Evolutionary conservation across 495 filamentous ascomycete genomes (phyloP), one percentile per base, ranked within the genome.

Genomic region (Daldinia vernicosa): DNA sequence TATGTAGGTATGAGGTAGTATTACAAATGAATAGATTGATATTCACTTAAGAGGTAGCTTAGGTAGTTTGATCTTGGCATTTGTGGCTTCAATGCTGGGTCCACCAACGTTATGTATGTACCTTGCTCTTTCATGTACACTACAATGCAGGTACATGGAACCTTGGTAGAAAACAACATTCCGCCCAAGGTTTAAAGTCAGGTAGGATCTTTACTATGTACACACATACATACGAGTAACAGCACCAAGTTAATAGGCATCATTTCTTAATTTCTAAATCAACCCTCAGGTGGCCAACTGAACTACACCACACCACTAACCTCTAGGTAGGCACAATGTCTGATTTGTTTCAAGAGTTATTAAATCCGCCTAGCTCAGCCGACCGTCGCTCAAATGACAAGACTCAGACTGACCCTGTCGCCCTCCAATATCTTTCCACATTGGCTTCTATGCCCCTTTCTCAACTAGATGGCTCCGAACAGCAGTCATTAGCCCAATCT

Each of bases 371-470:
- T 5, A 53, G 52, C 15, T 63, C 57, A 47, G 55, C 63, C 3
- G 67, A 64, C 50, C 40, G 26, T 51, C 68, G 55, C 60, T 24
- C 47, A 57, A 59, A 89, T 89, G 88, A 83, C 85, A 67, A 89
- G 89, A 68, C 90, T 57, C 8, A 50, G 27, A 35, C 86, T 33
- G 84, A 96, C 55, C 88, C 91, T 56, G 91, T 92, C 68, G 87
- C 94, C 8, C 85, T 97, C 15, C 82, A 86, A 60, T 98, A 98
- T 78, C 89, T 98, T 67, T 88, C 88, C 71, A 88, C 89, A 35
- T 83, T 98, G 19, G 87, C 91, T n/a, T 92, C 92, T 2, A 89
- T 95, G 52, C 88, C 94, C 1, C 83, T 97, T 39, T 81, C 87
- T 27, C 86, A 92, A 8, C 85, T 98, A 51, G 85, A 86, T 32